phyloP scores from a whole-genome alignment of 176 grass and related monocot species.

The Paspalum notatum region DNA sequence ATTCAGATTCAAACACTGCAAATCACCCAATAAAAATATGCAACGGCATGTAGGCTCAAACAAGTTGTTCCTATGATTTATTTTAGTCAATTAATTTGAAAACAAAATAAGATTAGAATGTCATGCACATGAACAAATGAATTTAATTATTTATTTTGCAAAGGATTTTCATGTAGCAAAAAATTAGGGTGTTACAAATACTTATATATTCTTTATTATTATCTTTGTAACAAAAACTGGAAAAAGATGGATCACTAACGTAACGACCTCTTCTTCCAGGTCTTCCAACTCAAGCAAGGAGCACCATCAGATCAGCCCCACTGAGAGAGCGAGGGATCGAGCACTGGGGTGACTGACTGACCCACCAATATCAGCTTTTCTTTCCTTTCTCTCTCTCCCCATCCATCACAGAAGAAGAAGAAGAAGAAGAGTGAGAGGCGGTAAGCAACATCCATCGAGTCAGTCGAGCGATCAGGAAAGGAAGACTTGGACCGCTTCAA shows the following conservation, averaged over 20 bases:
- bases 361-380: slow-evolving; percentile 7
- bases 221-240: neutral
- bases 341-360: slow-evolving; percentile 32
- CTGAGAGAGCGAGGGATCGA: neutral
- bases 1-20: no score
- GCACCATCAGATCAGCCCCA: neutral
- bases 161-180: no score
- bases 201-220: neutral
- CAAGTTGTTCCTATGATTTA: no score
- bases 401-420: neutral
- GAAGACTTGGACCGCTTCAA: slow-evolving; percentile 62
- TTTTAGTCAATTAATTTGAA: no score
- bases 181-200: no score
- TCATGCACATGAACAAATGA: no score
- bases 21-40: no score
- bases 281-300: slow-evolving; percentile 39
- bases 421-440: neutral
- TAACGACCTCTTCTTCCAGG: slow-evolving; percentile 44
- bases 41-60: no score
- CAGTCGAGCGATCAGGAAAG: neutral
- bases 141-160: no score
- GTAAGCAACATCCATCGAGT: neutral
- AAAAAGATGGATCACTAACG: neutral
- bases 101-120: no score
- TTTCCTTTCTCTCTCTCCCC: neutral